Conservation (phyloP, 306 rosid genomes). For the Morella rubra region DNA sequence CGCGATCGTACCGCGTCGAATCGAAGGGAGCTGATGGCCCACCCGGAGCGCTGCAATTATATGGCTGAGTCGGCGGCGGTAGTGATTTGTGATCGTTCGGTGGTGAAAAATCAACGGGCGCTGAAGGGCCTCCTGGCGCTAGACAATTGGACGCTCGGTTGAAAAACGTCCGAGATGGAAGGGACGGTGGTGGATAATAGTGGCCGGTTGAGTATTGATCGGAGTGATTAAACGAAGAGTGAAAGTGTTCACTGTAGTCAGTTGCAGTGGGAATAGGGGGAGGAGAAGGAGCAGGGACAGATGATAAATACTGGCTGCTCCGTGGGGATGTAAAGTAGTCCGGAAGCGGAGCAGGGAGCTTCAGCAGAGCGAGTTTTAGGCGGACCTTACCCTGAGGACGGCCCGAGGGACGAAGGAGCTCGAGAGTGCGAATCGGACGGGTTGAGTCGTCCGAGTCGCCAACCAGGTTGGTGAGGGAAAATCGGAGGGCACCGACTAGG, state of each 20-base stretch:
- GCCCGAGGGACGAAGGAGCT: neutral
- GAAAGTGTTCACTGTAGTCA: too few species aligned
- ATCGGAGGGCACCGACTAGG: neutral
- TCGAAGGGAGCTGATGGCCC: neutral
- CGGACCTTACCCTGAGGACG: slow-evolving; percentile 1
- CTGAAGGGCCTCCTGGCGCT: neutral
- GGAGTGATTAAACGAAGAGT: too few species aligned
- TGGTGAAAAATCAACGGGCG: neutral
- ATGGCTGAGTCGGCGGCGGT: neutral
- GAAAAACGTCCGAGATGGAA: neutral
- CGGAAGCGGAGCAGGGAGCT: neutral
- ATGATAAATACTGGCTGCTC: neutral
- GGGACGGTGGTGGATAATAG: neutral
- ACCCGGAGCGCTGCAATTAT: neutral
- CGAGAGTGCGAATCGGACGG: neutral
- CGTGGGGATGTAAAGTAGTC: neutral
- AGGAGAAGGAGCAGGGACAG: neutral
- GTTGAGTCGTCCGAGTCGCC: neutral
- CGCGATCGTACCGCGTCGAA: neutral
- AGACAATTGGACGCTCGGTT: neutral
- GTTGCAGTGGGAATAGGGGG: too few species aligned
- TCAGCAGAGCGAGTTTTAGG: neutral
- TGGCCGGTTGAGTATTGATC: neutral
- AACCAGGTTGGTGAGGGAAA: neutral
- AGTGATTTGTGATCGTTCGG: neutral